A percentile compares a stretch with the other conserved stretches of the same genome.
phyloP scores from a whole-genome alignment of 2,329 filamentous ascomycete species.

The Madurella fahalii region DNA sequence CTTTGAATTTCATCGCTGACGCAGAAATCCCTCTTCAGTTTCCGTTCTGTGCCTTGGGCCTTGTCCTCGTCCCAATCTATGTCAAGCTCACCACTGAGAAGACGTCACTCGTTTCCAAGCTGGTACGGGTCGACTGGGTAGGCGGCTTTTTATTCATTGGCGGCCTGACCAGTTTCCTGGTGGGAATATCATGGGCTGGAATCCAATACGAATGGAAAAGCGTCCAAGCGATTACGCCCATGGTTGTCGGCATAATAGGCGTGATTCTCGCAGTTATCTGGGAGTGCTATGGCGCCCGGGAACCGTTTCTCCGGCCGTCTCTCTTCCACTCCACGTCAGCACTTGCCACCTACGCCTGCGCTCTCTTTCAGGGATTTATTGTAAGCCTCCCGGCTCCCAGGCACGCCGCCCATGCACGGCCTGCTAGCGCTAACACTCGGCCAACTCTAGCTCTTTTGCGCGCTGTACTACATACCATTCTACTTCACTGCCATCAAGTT shows the following conservation, averaged over 20 bases:
- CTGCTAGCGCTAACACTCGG: no score
- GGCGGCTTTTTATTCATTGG: constrained; percentile 44
- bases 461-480: constrained; percentile 35
- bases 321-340: constrained; percentile 31
- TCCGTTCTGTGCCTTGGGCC: constrained; percentile 39
- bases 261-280: constrained; percentile 36
- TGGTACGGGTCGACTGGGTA: constrained; percentile 42
- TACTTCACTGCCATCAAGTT: constrained; percentile 37
- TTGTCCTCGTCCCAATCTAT: constrained; percentile 39
- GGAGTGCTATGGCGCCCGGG: constrained; percentile 31
- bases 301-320: constrained; percentile 32
- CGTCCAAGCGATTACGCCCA: constrained; percentile 37
- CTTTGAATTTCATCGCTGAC: no score
- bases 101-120: constrained; percentile 32
- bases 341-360: constrained; percentile 31
- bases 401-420: not conserved
- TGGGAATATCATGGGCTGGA: constrained; percentile 47
- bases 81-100: constrained; percentile 36
- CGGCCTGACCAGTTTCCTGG: constrained; percentile 41
- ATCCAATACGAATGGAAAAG: constrained; percentile 41
- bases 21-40: constrained; percentile 24
- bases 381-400: constrained; percentile 25
- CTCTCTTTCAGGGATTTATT: constrained; percentile 33
- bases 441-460: constrained; percentile 27
- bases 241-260: constrained; percentile 41